Evolutionary conservation across 2,329 filamentous ascomycete species (phyloP).

Genomic region (Thelonectria rubi): DNA sequence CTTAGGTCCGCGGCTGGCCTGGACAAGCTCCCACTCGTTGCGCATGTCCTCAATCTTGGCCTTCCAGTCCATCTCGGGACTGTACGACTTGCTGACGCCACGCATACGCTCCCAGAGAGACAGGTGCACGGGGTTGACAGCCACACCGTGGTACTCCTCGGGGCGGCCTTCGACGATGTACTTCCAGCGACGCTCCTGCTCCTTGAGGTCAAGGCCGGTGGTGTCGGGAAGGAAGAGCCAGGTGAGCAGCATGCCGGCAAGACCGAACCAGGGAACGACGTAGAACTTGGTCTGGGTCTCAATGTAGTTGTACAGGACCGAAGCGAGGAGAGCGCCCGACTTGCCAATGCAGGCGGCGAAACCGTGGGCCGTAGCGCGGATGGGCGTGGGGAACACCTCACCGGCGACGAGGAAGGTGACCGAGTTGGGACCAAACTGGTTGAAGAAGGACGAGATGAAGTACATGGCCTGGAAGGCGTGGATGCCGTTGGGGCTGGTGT

Average conservation of each 20-base stretch:
- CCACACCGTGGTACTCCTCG: slow-evolving; percentile 89
- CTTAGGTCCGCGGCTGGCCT: slow-evolving; percentile 57
- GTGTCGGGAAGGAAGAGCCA: slow-evolving; percentile 93
- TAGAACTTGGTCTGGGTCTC: slow-evolving; percentile 84
- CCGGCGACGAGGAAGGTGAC: slow-evolving; percentile 96
- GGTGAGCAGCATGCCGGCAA: slow-evolving; percentile 85
- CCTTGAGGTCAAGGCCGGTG: slow-evolving; percentile 94
- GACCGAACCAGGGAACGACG: slow-evolving; percentile 94
- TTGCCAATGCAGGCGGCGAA: slow-evolving; percentile 94
- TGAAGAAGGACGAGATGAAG: slow-evolving; percentile 98
- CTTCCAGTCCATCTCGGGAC: slow-evolving; percentile 83
- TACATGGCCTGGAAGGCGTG: slow-evolving; percentile 98
- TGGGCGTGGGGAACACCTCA: slow-evolving; percentile 94
- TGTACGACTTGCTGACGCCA: slow-evolving; percentile 82
- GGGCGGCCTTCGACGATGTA: slow-evolving; percentile 83
- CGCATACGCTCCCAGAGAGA: slow-evolving; percentile 86
- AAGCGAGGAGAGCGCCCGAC: slow-evolving; percentile 84
- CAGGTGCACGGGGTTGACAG: slow-evolving; percentile 88
- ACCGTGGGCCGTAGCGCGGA: slow-evolving; percentile 93
- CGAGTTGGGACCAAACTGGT: slow-evolving; percentile 96
- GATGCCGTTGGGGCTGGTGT: slow-evolving; percentile 75
- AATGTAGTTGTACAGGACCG: slow-evolving; percentile 96
- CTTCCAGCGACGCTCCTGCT: slow-evolving; percentile 93
- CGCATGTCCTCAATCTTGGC: slow-evolving; percentile 86
- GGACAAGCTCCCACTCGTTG: slow-evolving; percentile 66